Evolutionary conservation across 768 basidiomycete genomes (phyloP).

Genomic region (Panus rudis): DNA sequence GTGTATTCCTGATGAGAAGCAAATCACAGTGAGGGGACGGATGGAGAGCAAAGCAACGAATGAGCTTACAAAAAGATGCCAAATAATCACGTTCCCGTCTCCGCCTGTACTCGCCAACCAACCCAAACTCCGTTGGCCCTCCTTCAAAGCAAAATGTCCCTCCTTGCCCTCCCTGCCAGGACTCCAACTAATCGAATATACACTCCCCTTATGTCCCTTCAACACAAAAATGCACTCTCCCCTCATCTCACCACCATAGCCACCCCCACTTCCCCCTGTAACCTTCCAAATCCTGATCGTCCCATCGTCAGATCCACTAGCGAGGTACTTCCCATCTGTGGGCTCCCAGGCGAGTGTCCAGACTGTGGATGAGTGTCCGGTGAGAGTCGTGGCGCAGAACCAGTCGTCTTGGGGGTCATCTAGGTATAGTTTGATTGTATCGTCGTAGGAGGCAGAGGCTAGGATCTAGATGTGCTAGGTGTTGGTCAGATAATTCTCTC

Average conservation of each 20-base stretch:
- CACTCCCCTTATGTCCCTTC: conserved; percentile 59
- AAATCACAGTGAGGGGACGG: no score
- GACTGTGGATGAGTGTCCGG: conserved; percentile 81
- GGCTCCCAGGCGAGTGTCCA: conserved; percentile 81
- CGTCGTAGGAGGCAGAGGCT: conserved; percentile 95
- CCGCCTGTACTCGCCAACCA: conserved; percentile 83
- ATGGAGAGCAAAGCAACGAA: background rate
- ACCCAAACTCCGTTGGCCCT: conserved; percentile 43
- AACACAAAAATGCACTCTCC: conserved; percentile 61
- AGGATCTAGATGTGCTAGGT: conserved; percentile 67
- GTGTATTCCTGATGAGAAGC: conserved; percentile 11
- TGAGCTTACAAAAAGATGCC: conserved; percentile 46
- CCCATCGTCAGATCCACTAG: conserved; percentile 79
- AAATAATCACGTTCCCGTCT: conserved; percentile 79
- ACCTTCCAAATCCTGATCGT: conserved; percentile 83
- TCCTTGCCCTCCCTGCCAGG: conserved; percentile 18
- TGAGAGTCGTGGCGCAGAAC: conserved; percentile 78
- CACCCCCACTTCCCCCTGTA: conserved; percentile 14
- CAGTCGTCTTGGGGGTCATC: conserved; percentile 95
- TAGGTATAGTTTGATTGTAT: conserved; percentile 87
- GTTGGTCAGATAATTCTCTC: conserved; percentile 13
- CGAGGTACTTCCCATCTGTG: conserved; percentile 73
- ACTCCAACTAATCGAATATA: conserved; percentile 82
- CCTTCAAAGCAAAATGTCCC: conserved; percentile 19
- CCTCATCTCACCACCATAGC: conserved; percentile 41